Evolutionary conservation across 176 grass and related monocot species (phyloP).

Genomic region (Dendrocalamus sinicus): DNA sequence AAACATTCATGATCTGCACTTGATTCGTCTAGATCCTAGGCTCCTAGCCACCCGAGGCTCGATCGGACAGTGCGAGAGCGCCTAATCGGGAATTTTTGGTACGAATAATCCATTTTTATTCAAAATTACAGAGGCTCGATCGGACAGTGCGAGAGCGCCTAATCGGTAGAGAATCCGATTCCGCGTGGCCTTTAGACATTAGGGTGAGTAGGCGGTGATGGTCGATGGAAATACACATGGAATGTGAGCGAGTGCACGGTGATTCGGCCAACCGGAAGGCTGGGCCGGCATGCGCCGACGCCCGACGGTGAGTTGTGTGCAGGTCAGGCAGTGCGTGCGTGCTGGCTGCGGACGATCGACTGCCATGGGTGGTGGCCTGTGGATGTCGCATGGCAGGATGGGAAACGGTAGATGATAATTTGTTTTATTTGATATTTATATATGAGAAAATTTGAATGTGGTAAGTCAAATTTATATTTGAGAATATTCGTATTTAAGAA

Average conservation of each 20-base stretch:
- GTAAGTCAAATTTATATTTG: too few species aligned
- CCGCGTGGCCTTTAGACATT: not conserved
- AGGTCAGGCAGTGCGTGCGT: not conserved
- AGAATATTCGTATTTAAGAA: too few species aligned
- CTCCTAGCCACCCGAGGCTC: too few species aligned
- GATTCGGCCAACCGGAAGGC: not conserved
- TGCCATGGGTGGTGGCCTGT: not conserved
- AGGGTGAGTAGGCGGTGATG: not conserved
- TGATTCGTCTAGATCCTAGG: too few species aligned
- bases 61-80: not conserved
- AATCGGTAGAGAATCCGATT: not conserved
- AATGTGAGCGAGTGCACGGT: not conserved
- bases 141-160: not conserved
- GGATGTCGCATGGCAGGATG: not conserved
- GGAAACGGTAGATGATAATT: too few species aligned
- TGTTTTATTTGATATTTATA: too few species aligned
- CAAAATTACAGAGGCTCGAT: too few species aligned
- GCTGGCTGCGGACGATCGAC: not conserved
- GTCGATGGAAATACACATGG: not conserved
- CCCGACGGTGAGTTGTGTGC: not conserved
- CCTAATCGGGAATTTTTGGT: too few species aligned
- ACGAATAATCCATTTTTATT: too few species aligned
- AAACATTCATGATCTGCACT: too few species aligned
- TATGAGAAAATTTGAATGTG: too few species aligned
- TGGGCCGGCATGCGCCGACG: not conserved